Base-by-base conservation (phyloP, 1,139 yeast genomes). In the Taphrina sp. region DNA sequence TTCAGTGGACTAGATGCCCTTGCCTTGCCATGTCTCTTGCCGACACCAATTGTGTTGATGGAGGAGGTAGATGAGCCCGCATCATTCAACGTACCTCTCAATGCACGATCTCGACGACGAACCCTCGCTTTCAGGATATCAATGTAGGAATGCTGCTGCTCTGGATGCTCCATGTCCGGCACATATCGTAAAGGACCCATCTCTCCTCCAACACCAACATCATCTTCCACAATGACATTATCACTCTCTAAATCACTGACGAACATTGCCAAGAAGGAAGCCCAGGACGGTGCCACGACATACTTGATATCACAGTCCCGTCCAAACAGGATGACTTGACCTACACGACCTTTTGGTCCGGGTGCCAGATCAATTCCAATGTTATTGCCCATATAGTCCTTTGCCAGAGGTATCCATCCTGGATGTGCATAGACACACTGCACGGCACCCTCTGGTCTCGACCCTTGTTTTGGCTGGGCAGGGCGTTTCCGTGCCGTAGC, bases 351-450 rank as follows among this genome's bases (percentile, higher is more conserved):
- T 16, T 73, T 70, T 2, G 80, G 74, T 2, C 87, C 95, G 0
- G 96, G 96, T 1, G 92, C 85, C 60, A 90, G 74, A 69, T 90
- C 97, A 12, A 90, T 76, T 47, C 90, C 97, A 54, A 90, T 82
- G 66, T 88, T 88, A 70, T 90, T 90, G 17, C 97, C 97, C 8
- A 85, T 83, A 59, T 80, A 82, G 67, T 90, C 97, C 10, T 95
- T 86, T 19, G 88, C 79, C 42, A 90, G 70, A 1, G 97, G 97
- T 56, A 90, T 83, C 97, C 97, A 90, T 66, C 79, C 81, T 4
- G 88, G 82, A 68, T 88, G 89, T 1, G 96, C 92, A 70, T 86
- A 90, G 1, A 80, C 81, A 2, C 77, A 74, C 65, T 85, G 86
- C 29, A 89, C 74, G 5, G 81, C 70, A 3, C 81, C 81, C 16